Evolutionary conservation across 345 rosid genomes (phyloP).

Genomic region (Microcos paniculata): DNA sequence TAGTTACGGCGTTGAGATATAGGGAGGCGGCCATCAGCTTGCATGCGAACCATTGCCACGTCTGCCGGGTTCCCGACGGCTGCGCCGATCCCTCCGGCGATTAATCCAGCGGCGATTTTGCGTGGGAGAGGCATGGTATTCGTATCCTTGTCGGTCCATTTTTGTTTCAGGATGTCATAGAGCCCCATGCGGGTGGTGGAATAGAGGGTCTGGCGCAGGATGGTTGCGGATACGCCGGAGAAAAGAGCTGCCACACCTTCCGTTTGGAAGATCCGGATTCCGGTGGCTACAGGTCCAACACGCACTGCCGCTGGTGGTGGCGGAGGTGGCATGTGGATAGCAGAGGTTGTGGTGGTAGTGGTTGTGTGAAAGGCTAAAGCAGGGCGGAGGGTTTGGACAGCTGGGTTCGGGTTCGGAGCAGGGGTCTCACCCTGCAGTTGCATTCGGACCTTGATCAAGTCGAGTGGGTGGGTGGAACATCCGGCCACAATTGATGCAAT

Average conservation of each 20-base stretch:
- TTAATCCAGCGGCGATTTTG: conserved; percentile 61
- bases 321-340: conserved; percentile 30
- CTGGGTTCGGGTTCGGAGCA: conserved; percentile 23
- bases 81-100: conserved; percentile 83
- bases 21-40: conserved; percentile 86
- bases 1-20: conserved; percentile 62
- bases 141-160: conserved; percentile 73
- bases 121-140: conserved; percentile 46
- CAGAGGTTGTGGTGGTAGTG: conserved; percentile 7
- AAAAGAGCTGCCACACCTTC: conserved; percentile 71
- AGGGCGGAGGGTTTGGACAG: conserved; percentile 51
- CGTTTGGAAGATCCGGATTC: conserved; percentile 48
- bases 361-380: conserved; percentile 56
- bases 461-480: conserved; percentile 83
- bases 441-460: conserved; percentile 86
- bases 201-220: conserved; percentile 81
- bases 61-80: conserved; percentile 90
- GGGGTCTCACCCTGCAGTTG: conserved; percentile 74
- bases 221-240: conserved; percentile 83
- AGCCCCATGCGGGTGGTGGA: conserved; percentile 92
- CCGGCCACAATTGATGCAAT: conserved; percentile 81
- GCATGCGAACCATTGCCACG: conserved; percentile 95
- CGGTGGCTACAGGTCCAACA: conserved; percentile 55
- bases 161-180: conserved; percentile 63
- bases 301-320: conserved; percentile 33